A percentile compares a stretch with the other conserved stretches of the same genome.
Conservation (phyloP, 768 basidiomycete genomes). For the Coprinopsis marcescibilis region DNA sequence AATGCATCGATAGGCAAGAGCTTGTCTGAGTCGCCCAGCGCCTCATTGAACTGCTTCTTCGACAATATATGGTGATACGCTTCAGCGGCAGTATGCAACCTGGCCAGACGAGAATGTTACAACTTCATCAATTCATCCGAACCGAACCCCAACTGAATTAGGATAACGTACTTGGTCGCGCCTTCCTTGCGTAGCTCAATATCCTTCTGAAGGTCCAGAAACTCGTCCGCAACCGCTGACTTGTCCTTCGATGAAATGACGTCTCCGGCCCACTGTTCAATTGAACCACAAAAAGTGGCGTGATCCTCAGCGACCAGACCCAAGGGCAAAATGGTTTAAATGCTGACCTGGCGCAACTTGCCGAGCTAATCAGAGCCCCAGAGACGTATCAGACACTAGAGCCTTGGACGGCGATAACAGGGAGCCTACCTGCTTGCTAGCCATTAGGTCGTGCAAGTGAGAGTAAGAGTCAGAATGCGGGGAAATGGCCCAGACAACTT, state of each 20-base stretch:
- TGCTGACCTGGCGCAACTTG: constrained; percentile 67
- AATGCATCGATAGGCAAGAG: constrained; percentile 71
- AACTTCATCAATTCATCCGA: background rate
- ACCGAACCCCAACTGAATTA: background rate
- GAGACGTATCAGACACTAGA: background rate
- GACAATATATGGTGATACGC: constrained; percentile 65
- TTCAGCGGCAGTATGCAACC: constrained; percentile 67
- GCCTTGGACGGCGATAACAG: background rate
- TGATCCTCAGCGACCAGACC: constrained; percentile 18
- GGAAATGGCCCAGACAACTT: background rate
- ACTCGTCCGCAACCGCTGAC: constrained; percentile 71
- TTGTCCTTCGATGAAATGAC: constrained; percentile 83
- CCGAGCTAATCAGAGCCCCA: constrained; percentile 53
- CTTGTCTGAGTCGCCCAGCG: constrained; percentile 61
- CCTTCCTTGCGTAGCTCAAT: constrained; percentile 77
- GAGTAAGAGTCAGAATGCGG: background rate
- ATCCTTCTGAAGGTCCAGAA: constrained; percentile 76
- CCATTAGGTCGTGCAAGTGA: constrained; percentile 34
- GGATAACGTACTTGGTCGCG: constrained; percentile 54
- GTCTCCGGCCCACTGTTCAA: constrained; percentile 78
- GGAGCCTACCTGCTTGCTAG: constrained; percentile 61
- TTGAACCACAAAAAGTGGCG: constrained; percentile 18
- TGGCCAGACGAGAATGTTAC: constrained; percentile 24
- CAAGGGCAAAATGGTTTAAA: constrained; percentile 9
- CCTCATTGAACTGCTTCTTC: constrained; percentile 69